Evolutionary conservation across 73 alveolate genomes (phyloP).

Genomic region (Tetrahymena malaccensis): DNA sequence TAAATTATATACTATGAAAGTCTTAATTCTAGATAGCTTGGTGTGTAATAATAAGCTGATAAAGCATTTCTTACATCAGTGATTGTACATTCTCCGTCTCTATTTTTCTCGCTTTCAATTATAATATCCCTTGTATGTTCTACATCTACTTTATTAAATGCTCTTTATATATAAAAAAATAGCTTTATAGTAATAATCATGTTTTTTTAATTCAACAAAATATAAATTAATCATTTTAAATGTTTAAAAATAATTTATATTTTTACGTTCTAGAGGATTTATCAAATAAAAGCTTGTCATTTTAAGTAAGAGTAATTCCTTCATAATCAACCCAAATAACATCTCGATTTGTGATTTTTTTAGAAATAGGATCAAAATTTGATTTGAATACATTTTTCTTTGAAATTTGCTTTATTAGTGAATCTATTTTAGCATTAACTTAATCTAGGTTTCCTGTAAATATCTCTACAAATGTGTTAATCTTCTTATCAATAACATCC

Average conservation of each 20-base stretch:
- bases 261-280: background rate
- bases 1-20: background rate
- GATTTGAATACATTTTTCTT: background rate
- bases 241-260: background rate
- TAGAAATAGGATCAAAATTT: background rate
- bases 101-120: background rate
- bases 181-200: background rate
- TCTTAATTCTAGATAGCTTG: background rate
- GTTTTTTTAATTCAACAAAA: background rate
- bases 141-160: background rate
- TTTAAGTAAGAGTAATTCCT: background rate
- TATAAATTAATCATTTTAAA: background rate
- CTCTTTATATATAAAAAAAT: background rate
- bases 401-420: background rate
- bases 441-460: background rate
- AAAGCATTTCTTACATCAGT: background rate
- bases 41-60: background rate
- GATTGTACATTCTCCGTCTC: background rate
- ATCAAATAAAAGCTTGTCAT: background rate
- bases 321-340: background rate
- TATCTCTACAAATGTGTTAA: background rate
- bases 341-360: background rate
- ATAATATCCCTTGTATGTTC: background rate
- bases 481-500: background rate
- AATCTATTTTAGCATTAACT: background rate